A percentile compares a stretch with the other conserved stretches of the same genome.
Conservation (phyloP, 768 basidiomycete genomes). For the Galerina marginata region DNA sequence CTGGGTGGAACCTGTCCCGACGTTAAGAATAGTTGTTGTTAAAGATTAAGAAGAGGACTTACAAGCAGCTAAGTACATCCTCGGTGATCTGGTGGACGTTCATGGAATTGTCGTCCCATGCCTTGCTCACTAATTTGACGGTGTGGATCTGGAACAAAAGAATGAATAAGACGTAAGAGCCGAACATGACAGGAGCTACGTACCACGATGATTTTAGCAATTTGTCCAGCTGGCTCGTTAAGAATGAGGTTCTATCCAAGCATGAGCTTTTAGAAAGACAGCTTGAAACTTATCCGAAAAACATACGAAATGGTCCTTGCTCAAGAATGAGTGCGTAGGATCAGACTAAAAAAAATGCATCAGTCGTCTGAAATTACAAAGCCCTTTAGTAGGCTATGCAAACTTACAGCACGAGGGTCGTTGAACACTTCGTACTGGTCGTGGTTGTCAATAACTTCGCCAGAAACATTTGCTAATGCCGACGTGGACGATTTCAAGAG, state of each 20-base stretch:
- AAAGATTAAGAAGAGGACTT: constrained; percentile 25
- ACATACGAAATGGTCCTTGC: constrained; percentile 87
- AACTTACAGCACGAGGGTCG: constrained; percentile 72
- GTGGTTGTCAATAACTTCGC: constrained; percentile 77
- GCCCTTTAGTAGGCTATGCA: constrained; percentile 19
- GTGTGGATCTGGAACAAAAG: constrained; percentile 55
- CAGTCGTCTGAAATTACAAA: neutral
- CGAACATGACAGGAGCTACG: constrained; percentile 23
- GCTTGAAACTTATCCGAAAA: neutral
- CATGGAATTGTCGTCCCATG: constrained; percentile 77
- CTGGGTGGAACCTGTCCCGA: constrained; percentile 74
- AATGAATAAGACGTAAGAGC: neutral
- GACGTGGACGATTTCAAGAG: constrained; percentile 72
- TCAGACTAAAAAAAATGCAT: constrained; percentile 57
- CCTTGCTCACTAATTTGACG: constrained; percentile 71
- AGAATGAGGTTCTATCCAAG: constrained; percentile 67
- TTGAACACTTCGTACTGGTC: constrained; percentile 92
- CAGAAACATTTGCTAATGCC: constrained; percentile 66
- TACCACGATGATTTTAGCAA: constrained; percentile 75
- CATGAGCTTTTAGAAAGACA: constrained; percentile 5
- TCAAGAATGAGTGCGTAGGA: constrained; percentile 88
- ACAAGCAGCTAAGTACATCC: constrained; percentile 73
- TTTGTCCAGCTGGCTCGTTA: constrained; percentile 81
- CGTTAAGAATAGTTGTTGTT: neutral
- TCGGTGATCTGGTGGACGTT: constrained; percentile 64